Evolutionary conservation across 176 grass and related monocot genomes (phyloP).

Genomic region (Cenchrus purpureus): DNA sequence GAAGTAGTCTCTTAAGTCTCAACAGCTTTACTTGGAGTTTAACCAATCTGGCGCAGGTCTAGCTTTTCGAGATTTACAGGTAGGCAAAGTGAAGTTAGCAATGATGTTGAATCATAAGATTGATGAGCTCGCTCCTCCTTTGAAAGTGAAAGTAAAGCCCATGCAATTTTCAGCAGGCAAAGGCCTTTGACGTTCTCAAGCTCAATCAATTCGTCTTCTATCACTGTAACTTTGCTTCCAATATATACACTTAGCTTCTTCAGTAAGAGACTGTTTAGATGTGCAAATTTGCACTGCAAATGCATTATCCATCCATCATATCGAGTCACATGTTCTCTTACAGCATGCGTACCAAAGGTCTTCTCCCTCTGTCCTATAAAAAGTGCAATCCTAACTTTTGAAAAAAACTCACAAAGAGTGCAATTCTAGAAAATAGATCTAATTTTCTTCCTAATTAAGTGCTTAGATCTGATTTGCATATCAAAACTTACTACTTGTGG

Average conservation of each 20-base stretch:
- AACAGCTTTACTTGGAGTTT: constrained; percentile 30
- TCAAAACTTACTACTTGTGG: no score
- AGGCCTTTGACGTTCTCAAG: constrained; percentile 48
- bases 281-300: no score
- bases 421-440: no score
- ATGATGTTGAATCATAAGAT: neutral
- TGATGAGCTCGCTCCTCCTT: constrained; percentile 22
- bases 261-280: neutral
- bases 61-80: constrained; percentile 55
- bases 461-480: no score
- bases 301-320: no score
- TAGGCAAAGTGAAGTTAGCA: constrained; percentile 20
- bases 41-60: constrained; percentile 67
- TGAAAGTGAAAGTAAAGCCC: constrained; percentile 45
- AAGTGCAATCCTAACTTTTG: no score
- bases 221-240: constrained; percentile 52
- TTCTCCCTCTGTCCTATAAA: no score
- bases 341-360: no score
- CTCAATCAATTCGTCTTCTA: constrained; percentile 38
- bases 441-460: no score
- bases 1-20: constrained; percentile 59
- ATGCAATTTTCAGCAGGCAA: constrained; percentile 57
- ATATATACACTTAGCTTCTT: constrained; percentile 76
- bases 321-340: no score
- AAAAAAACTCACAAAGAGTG: no score